Evolutionary conservation across 805 yeast species (phyloP).

Genomic region (Suhomyces xylopsoci): DNA sequence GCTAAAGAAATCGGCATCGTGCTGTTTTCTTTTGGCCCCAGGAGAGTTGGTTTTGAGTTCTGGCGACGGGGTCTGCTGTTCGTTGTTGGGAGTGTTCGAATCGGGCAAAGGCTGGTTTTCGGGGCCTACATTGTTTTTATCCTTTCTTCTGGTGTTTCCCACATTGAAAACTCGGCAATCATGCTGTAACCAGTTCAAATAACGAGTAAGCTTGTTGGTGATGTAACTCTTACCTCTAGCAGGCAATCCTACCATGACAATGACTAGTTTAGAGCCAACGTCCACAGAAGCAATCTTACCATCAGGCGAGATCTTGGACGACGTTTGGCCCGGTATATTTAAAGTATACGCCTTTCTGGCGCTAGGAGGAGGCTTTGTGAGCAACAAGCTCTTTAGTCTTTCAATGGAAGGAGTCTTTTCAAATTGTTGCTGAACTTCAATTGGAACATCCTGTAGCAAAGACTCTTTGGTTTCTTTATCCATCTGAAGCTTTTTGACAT

Average conservation of each 20-base stretch:
- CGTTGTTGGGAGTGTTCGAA: constrained; percentile 34
- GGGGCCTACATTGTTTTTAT: constrained; percentile 63
- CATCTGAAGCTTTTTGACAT: constrained; percentile 6
- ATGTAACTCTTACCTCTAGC: constrained; percentile 94
- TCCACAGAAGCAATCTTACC: constrained; percentile 63
- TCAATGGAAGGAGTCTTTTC: constrained; percentile 43
- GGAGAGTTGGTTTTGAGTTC: constrained; percentile 10
- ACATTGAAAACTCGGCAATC: constrained; percentile 90
- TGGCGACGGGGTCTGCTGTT: constrained; percentile 17
- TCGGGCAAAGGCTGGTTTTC: constrained; percentile 58
- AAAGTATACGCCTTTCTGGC: constrained; percentile 72
- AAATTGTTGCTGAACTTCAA: constrained; percentile 32
- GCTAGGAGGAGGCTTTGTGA: constrained; percentile 37
- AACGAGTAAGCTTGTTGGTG: constrained; percentile 86
- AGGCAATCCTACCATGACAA: constrained; percentile 95
- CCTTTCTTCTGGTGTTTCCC: constrained; percentile 87
- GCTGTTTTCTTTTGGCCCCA: constrained; percentile 32
- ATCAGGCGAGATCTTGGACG: constrained; percentile 75
- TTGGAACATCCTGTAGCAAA: constrained; percentile 31
- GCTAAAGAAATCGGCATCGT: constrained; percentile 80
- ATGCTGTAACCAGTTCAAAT: constrained; percentile 91
- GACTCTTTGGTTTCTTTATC: constrained; percentile 7
- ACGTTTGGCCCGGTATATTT: constrained; percentile 89
- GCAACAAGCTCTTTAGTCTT: constrained; percentile 32
- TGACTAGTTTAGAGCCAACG: constrained; percentile 79